Evolutionary conservation across 768 basidiomycete species (phyloP).

Genomic region (Sarcodon sp.): DNA sequence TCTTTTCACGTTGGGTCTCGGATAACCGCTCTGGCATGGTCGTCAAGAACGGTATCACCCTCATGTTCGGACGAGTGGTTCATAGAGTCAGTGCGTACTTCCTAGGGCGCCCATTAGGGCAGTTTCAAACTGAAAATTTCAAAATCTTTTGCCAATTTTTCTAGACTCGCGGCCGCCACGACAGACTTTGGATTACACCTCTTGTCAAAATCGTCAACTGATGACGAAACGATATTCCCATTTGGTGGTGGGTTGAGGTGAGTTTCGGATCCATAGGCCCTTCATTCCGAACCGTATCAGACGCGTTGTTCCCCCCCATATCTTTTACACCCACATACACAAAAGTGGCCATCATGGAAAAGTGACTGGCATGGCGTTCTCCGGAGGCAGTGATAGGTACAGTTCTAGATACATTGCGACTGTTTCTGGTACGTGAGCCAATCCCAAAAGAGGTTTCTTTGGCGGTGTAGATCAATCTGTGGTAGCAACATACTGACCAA

Average conservation of each 20-base stretch:
- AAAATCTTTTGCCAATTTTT: neutral
- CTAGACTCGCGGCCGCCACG: constrained; percentile 55
- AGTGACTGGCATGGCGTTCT: constrained; percentile 70
- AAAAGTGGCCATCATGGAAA: constrained; percentile 65
- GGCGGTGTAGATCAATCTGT: neutral
- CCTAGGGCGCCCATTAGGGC: too few species aligned
- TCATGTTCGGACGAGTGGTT: constrained; percentile 52
- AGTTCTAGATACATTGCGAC: constrained; percentile 66
- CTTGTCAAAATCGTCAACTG: constrained; percentile 40
- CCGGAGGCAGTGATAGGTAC: constrained; percentile 61
- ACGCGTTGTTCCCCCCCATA: neutral
- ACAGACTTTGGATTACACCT: constrained; percentile 61
- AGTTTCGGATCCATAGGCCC: neutral
- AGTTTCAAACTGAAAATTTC: too few species aligned
- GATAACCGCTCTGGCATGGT: constrained; percentile 72
- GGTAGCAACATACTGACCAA: neutral
- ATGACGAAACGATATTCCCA: constrained; percentile 41
- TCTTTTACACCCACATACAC: neutral
- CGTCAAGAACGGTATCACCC: constrained; percentile 55
- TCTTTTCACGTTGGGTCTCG: constrained; percentile 63
- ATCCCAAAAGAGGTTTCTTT: constrained; percentile 2
- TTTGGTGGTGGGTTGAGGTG: constrained; percentile 58
- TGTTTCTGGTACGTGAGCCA: constrained; percentile 44
- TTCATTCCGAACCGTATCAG: neutral
- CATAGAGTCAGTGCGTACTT: constrained; percentile 38